Evolutionary conservation across 805 yeast genomes (phyloP), one percentile per base, ranked within the genome.

Genomic region (Saccharomyces jurei): DNA sequence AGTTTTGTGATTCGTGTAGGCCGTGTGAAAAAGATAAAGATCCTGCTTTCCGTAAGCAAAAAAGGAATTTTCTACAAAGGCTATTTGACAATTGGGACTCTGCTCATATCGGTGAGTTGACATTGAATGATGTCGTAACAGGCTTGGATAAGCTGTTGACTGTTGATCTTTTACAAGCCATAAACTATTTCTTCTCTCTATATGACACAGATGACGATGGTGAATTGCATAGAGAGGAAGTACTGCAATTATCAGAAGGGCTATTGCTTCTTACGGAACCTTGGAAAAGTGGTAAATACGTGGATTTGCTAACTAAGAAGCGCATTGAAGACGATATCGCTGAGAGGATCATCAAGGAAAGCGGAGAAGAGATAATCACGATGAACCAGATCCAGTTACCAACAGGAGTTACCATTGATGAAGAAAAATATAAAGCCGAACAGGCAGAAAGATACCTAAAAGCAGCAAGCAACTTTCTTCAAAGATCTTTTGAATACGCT

Each of bases 401-500:
- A 1, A 68, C 78, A 3, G 83, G 82, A 56, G 79, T 84, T 11
- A 74, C 78, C 29, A 80, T 86, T 50, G 87, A 87, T 63, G 82
- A 81, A 60, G 83, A 81, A 48, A 77, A 77, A 50, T 80, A 84
- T 64, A 82, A 79, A 59, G 74, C 75, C 48, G 82, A 78, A 60
- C 94, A 87, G 67, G 72, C 82, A n/a, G 90, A 85, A 62, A 73
- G 97, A 57, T 92, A 90, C 64, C 75, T 94, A 28, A 80, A 89
- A 1, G 92, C 97, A 0, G 94, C 96, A 3, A 86, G 96, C 57
- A 83, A 80, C 21, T 94, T 92, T 62, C 81, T 92, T 48, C 89
- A 88, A 68, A 75, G 96, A 56, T 89, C 96, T 0, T 90, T 90
- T 66, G 96, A 90, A 64, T 89, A 90, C 68, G 96, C 97, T 0